A percentile compares a stretch with the other conserved stretches of the same genome.
These are phyloP conservation scores for Pulveroboletus sp. DNA, from an alignment of 768 basidiomycete genomes.

Conservation along the genomic window DNA sequence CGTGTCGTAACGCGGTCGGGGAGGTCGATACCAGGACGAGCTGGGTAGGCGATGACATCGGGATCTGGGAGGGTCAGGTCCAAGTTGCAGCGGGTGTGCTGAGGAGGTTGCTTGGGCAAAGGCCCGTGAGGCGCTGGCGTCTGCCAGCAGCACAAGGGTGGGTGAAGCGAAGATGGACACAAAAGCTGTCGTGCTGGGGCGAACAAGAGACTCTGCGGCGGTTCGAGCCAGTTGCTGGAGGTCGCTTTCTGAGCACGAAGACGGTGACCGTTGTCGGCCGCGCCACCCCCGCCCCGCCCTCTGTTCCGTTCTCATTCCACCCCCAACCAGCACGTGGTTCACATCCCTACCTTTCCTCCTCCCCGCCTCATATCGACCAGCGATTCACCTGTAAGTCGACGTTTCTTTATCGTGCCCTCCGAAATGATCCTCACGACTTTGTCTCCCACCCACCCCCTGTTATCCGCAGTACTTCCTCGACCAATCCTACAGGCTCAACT, in stretches of 20 bases:
- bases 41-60: neutral
- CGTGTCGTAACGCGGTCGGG: neutral
- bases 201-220: too few relatives aligned
- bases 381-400: slow-evolving; percentile 6
- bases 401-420: neutral
- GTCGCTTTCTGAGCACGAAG: too few relatives aligned
- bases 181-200: neutral
- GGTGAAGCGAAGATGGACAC: too few relatives aligned
- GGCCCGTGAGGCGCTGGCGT: neutral
- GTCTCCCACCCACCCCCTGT: slow-evolving; percentile 14
- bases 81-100: neutral
- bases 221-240: too few relatives aligned
- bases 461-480: slow-evolving; percentile 21
- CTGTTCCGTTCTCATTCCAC: neutral
- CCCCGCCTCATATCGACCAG: neutral
- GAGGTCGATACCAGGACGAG: neutral
- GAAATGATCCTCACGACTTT: slow-evolving; percentile 17
- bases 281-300: neutral
- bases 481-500: slow-evolving; percentile 36
- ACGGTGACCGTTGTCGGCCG: neutral
- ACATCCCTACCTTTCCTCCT: neutral
- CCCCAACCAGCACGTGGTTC: neutral
- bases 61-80: neutral
- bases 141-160: too few relatives aligned
- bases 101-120: neutral